Evolutionary conservation across 257 asterid genomes (phyloP).

Genomic region (Capsicum baccatum): DNA sequence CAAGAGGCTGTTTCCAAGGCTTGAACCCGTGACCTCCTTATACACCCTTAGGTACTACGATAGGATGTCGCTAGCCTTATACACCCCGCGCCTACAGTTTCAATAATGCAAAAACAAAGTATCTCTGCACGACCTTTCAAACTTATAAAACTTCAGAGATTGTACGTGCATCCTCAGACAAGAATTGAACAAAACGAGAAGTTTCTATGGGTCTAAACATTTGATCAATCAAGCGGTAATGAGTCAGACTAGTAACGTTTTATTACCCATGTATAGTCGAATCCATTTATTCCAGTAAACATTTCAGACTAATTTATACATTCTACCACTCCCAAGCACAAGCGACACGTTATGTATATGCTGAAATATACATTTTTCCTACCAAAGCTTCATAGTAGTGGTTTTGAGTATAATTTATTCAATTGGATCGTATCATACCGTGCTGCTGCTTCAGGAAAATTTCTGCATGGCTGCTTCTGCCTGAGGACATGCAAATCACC

Average conservation of each 20-base stretch:
- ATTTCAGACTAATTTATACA: neutral
- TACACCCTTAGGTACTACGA: too few species aligned
- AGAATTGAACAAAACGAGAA: neutral
- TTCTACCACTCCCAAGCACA: neutral
- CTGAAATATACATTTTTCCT: neutral
- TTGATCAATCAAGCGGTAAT: neutral
- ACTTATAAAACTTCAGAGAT: neutral
- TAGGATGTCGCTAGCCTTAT: too few species aligned
- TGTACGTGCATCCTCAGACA: neutral
- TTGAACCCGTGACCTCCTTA: too few species aligned
- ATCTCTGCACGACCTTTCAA: neutral
- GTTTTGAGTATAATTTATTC: neutral
- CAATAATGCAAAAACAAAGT: neutral
- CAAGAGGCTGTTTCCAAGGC: too few species aligned
- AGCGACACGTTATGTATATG: neutral
- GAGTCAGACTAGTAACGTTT: neutral
- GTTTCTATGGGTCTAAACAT: neutral
- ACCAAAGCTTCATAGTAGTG: conserved; percentile 14
- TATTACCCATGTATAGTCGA: neutral
- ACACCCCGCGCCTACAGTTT: neutral
- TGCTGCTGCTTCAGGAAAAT: conserved; percentile 83
- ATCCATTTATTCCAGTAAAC: neutral
- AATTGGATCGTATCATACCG: conserved; percentile 53
- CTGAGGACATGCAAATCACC: conserved; percentile 94
- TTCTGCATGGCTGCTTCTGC: conserved; percentile 81